A percentile compares a stretch with the other conserved stretches of the same genome.
Conservation (phyloP, 176 grass and related monocot species). For the Tillandsia fasciculata region DNA sequence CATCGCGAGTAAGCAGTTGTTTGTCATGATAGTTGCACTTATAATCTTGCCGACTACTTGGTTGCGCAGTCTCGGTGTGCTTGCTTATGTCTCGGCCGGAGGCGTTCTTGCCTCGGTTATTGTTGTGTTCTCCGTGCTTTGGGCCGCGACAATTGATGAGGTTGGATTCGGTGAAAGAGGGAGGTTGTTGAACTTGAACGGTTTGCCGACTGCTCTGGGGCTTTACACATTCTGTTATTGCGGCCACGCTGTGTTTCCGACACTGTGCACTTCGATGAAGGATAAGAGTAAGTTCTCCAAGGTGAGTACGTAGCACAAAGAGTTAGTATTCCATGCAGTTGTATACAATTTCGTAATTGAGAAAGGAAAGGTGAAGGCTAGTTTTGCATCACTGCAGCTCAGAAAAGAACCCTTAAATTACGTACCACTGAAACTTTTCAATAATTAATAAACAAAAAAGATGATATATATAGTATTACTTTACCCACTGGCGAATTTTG, state of each 20-base stretch:
- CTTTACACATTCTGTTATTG: conserved; percentile 83
- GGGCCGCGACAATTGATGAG: conserved; percentile 41
- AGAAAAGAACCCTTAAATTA: too few species aligned
- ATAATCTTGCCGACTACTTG: conserved; percentile 69
- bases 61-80: conserved; percentile 46
- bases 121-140: conserved; percentile 54
- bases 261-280: conserved; percentile 68
- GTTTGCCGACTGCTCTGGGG: conserved; percentile 52
- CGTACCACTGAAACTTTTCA: too few species aligned
- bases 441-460: too few species aligned
- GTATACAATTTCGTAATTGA: background rate
- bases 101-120: conserved; percentile 62
- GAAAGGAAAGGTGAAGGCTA: background rate
- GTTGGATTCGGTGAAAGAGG: conserved; percentile 43
- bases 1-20: conserved; percentile 54
- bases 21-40: conserved; percentile 44
- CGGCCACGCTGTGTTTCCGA: conserved; percentile 75
- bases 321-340: background rate
- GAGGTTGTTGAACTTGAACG: conserved; percentile 40
- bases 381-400: background rate
- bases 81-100: conserved; percentile 69
- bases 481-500: too few species aligned
- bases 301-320: conserved; percentile 17
- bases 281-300: conserved; percentile 54
- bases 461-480: too few species aligned